Base-by-base conservation (phyloP, 805 yeast species). In the Kazachstania psychrophila region DNA sequence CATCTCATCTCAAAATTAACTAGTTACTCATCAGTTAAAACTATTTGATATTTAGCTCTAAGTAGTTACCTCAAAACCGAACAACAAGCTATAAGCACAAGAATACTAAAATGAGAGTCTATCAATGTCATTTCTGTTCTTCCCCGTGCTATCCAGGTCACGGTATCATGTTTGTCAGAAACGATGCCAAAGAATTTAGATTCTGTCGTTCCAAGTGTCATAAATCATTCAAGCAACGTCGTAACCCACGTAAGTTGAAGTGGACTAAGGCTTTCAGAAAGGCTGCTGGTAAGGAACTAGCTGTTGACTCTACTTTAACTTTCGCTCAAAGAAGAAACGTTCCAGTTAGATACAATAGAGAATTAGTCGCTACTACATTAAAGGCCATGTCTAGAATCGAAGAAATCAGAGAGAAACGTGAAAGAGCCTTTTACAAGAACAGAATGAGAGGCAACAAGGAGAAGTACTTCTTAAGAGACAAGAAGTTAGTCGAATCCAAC, bases 231-330 rank as follows among this genome's bases (percentile, higher is more conserved):
- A 92, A 92, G 62, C 94, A 87, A 69, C 87, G 95, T 72, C 80
- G 98, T 66, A 92, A 92, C 69, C 98, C 98, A 52, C 80, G 98
- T 69, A 92, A 92, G 65, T 77, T 88, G 65, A 83, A 75, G 66
- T 92, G 98, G 98, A 92, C 98, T 39, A 92, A 92, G 64, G 97
- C 98, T 1, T 92, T 92, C 74, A 78, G 98, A 68, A 92, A 92
- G 64, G 94, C 97, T 44, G 97, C 97, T 31, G 98, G 98, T 55
- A 92, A 92, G 64, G 98, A 92, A 61, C 75, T 92, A 71, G 96
- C 94, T 17, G 97, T 92, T 40, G 98, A 92, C 58, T 82, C 95
- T 5, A 88, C 98, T 4, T 73, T 92, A 55, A 84, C 97, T 1
- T 92, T 92, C 64, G 95, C 95, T 41, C 88, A 94, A 49, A 85